Percentiles rank a stretch among this genome's conserved stretches.
Conservation (phyloP, 805 yeast species). For the Candida orba region DNA sequence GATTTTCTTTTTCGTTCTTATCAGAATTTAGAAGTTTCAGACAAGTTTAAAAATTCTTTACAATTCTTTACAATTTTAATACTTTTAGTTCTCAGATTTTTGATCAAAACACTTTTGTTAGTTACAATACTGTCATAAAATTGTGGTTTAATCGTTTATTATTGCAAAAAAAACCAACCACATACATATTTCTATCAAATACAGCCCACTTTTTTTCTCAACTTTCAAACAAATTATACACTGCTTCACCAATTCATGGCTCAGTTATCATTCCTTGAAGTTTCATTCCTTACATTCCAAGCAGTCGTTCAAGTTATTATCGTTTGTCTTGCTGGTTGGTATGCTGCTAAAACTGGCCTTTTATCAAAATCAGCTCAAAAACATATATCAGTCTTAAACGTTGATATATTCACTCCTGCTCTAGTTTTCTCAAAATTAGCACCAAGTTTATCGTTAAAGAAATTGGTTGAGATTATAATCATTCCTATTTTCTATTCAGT, state of each 20-base stretch:
- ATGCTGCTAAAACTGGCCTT: slow-evolving; percentile 70
- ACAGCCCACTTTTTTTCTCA: too few relatives aligned
- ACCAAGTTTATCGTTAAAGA: slow-evolving; percentile 59
- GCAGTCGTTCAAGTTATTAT: slow-evolving; percentile 88
- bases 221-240: too few relatives aligned
- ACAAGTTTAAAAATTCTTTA: too few relatives aligned
- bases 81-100: too few relatives aligned
- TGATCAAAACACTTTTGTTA: too few relatives aligned
- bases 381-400: slow-evolving; percentile 68
- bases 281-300: slow-evolving; percentile 69
- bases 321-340: slow-evolving; percentile 78
- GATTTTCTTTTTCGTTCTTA: too few relatives aligned
- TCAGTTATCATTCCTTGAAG: slow-evolving; percentile 17
- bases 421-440: slow-evolving; percentile 82
- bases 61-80: too few relatives aligned
- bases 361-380: slow-evolving; percentile 71
- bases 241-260: slow-evolving; percentile 4
- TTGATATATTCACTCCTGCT: slow-evolving; percentile 91
- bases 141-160: too few relatives aligned
- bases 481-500: slow-evolving; percentile 82
- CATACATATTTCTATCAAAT: too few relatives aligned
- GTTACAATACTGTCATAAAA: too few relatives aligned
- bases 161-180: too few relatives aligned
- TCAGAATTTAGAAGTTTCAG: too few relatives aligned
- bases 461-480: slow-evolving; percentile 70